These are phyloP conservation scores for Chlamydomonas incerta DNA, from an alignment of 139 green algal genomes.

Conservation along the genomic window DNA sequence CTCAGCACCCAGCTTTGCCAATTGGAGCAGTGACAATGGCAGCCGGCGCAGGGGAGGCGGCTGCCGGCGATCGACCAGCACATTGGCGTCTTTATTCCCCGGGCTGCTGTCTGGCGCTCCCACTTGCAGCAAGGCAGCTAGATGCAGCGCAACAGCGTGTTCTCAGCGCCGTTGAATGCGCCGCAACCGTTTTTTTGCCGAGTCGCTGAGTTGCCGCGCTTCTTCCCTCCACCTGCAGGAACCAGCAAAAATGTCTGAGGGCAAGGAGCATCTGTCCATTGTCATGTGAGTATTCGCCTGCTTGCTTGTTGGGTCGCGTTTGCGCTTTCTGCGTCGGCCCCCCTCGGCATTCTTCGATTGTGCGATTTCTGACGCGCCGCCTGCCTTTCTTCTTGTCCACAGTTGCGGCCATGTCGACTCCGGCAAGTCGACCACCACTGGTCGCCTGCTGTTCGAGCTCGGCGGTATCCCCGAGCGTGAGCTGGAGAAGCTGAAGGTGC, in stretches of 20 bases:
- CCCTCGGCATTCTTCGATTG: neutral
- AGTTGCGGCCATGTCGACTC: constrained; percentile 94
- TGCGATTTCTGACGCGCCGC: neutral
- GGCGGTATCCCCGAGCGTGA: constrained; percentile 99
- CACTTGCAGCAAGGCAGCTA: too few species aligned
- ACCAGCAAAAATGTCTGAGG: constrained; percentile 53
- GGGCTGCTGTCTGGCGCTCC: too few species aligned
- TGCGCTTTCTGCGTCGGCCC: too few species aligned
- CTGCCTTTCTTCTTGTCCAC: constrained; percentile 43
- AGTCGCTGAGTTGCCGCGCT: neutral
- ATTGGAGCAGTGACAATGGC: too few species aligned
- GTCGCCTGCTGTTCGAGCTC: constrained; percentile 98
- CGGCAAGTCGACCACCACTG: constrained; percentile 97
- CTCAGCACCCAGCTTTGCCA: too few species aligned
- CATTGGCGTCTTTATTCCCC: too few species aligned
- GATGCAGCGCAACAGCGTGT: too few species aligned
- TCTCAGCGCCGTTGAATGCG: too few species aligned
- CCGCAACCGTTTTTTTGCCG: too few species aligned
- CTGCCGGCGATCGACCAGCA: too few species aligned
- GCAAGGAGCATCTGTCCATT: constrained; percentile 80
- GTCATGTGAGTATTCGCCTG: constrained; percentile 76
- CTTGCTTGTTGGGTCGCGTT: too few species aligned
- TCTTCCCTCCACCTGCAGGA: neutral
- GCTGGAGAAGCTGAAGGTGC: constrained; percentile 94
- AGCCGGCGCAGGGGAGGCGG: too few species aligned